Conservation (phyloP, 202 grass and related monocot genomes). For the Cymbopogon flexuosus region DNA sequence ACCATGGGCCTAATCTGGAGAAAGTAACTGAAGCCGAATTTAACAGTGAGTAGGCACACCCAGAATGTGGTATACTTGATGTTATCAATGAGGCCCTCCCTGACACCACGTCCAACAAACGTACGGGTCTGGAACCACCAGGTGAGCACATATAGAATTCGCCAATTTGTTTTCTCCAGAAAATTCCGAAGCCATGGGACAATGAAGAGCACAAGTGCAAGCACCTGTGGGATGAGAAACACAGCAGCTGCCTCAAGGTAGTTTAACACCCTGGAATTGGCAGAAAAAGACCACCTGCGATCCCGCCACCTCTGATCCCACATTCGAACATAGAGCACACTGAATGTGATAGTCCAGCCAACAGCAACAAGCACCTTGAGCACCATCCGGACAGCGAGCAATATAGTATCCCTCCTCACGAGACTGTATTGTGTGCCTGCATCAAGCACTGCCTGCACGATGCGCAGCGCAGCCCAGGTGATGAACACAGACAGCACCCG, state of each 20-base stretch:
- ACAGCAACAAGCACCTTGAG: conserved; percentile 70
- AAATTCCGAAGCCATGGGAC: conserved; percentile 80
- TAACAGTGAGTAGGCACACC: conserved; percentile 58
- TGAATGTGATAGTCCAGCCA: conserved; percentile 76
- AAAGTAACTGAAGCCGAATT: conserved; percentile 88
- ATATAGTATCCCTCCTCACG: conserved; percentile 56
- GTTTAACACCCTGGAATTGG: conserved; percentile 69
- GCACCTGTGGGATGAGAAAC: conserved; percentile 73
- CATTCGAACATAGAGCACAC: conserved; percentile 70
- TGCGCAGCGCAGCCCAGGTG: conserved; percentile 75
- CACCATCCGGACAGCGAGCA: conserved; percentile 61
- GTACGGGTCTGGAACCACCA: conserved; percentile 97
- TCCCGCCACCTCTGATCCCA: conserved; percentile 73
- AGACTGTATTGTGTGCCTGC: conserved; percentile 89
- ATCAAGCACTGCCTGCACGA: conserved; percentile 81
- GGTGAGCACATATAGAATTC: conserved; percentile 67
- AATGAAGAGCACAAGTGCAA: conserved; percentile 68
- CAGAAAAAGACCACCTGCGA: conserved; percentile 60
- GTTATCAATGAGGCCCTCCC: conserved; percentile 77
- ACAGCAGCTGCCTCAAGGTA: conserved; percentile 72
- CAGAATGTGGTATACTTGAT: conserved; percentile 78
- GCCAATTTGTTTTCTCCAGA: conserved; percentile 86
- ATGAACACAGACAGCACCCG: conserved; percentile 81
- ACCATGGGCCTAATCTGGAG: conserved; percentile 95
- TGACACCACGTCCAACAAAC: conserved; percentile 88